Evolutionary conservation across 2,329 filamentous ascomycete genomes (phyloP).

Genomic region (Aureobasidium sp.): DNA sequence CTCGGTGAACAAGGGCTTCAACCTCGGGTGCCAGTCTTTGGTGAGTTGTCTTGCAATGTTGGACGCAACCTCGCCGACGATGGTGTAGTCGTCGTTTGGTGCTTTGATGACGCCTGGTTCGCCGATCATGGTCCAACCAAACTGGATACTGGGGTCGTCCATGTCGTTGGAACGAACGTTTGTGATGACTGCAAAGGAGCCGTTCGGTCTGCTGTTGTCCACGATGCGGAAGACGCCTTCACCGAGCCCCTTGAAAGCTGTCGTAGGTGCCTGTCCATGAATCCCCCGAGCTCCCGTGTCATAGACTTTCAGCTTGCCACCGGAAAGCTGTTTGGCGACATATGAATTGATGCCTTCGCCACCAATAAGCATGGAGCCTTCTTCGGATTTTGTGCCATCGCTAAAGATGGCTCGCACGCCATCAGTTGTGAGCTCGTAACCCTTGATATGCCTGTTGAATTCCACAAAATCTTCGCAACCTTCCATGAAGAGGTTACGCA

Average conservation of each 20-base stretch:
- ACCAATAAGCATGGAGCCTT: conserved; percentile 53
- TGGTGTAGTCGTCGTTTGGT: conserved; percentile 54
- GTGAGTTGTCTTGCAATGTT: conserved; percentile 51
- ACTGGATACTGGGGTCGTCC: conserved; percentile 50
- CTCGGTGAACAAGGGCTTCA: conserved; percentile 52
- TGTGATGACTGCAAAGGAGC: conserved; percentile 52
- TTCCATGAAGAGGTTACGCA: conserved; percentile 52
- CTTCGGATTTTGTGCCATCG: conserved; percentile 52
- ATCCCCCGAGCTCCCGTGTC: conserved; percentile 59
- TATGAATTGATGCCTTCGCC: conserved; percentile 58
- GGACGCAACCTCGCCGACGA: conserved; percentile 51
- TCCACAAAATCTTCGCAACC: conserved; percentile 50
- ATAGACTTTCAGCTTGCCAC: conserved; percentile 53
- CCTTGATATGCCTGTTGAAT: conserved; percentile 50
- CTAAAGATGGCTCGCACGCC: conserved; percentile 54
- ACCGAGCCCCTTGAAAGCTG: conserved; percentile 54
- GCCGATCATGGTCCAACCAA: conserved; percentile 59
- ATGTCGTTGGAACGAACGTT: conserved; percentile 56
- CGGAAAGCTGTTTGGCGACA: conserved; percentile 53
- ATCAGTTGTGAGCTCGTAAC: conserved; percentile 50
- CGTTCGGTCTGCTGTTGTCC: conserved; percentile 43
- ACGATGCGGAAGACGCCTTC: conserved; percentile 55
- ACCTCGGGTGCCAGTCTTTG: conserved; percentile 48
- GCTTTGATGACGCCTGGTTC: conserved; percentile 51
- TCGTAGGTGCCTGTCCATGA: conserved; percentile 57